Base-by-base conservation (phyloP, 352 stramenopile species). In the Sclerospora graminicola region DNA sequence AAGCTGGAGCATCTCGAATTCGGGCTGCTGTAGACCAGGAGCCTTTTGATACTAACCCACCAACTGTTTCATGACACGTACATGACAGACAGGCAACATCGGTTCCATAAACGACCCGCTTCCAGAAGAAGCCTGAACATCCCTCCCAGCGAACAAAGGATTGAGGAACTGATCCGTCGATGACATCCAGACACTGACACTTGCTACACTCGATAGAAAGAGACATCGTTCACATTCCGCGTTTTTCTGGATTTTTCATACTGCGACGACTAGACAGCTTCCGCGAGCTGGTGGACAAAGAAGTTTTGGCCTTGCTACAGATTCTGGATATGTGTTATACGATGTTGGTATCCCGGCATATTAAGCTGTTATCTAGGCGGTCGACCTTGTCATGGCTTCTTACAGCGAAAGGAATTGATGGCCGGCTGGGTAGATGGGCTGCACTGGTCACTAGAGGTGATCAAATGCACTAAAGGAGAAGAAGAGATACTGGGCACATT, bases 241-340 rank as follows among this genome's bases (percentile, higher is more conserved):
- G 54, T 95, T 95, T 51, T 82, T 85, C 43, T 92, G 79, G 95
- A 96, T 4, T 76, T 95, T 11, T 82, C 82, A 45, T 88, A 99
- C 53, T 94, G 96, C 34, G 89, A 98, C 9, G 89, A 98, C 57
- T 98, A 98, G 15, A 98, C 78, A 37, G 97, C 90, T 48, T 99
- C 95, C 0, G 91, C 94, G 8, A 99, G n/a, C n/a, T n/a, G n/a
- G n/a, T n/a, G n/a, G n/a, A n/a, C n/a, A n/a, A n/a, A n/a, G n/a
- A n/a, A n/a, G n/a, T n/a, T n/a, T n/a, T n/a, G n/a, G n/a, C n/a
- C n/a, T n/a, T n/a, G n/a, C n/a, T n/a, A n/a, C n/a, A n/a, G n/a
- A n/a, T n/a, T n/a, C n/a, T n/a, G n/a, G n/a, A n/a, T n/a, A n/a
- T n/a, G n/a, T n/a, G n/a, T n/a, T n/a, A n/a, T n/a, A n/a, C n/a